Conservation (phyloP, 192 early-diverging fungal species). For the Entrophospora sp. region DNA sequence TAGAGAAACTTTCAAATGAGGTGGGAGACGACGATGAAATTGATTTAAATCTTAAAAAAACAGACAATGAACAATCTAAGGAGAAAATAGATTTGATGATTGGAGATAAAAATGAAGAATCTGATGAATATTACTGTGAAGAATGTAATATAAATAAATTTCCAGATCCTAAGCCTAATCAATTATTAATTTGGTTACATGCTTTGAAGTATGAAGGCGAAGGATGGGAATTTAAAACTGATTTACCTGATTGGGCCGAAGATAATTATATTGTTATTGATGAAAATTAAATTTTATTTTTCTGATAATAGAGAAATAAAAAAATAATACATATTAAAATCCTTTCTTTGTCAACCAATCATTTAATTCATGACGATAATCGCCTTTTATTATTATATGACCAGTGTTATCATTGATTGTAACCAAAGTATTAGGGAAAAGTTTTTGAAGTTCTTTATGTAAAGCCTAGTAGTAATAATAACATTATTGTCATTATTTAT, state of each 20-base stretch:
- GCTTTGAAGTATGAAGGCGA: constrained; percentile 73
- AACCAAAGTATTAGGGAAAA: constrained; percentile 2
- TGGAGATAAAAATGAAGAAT: background rate
- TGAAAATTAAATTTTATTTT: no score
- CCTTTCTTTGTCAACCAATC: constrained; percentile 35
- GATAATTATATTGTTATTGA: constrained; percentile 26
- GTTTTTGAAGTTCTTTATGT: background rate
- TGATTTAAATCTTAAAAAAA: constrained; percentile 18
- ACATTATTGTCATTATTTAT: constrained; percentile 16
- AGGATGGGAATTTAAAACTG: constrained; percentile 72
- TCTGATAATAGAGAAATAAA: no score
- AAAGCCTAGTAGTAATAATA: constrained; percentile 20
- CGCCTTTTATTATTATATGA: constrained; percentile 34
- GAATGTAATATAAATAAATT: constrained; percentile 50
- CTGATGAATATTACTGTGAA: constrained; percentile 36
- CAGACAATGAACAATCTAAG: constrained; percentile 20
- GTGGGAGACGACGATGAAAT: constrained; percentile 24
- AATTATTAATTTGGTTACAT: constrained; percentile 85
- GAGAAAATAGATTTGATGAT: background rate
- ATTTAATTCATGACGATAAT: constrained; percentile 25
- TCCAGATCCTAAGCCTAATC: constrained; percentile 62
- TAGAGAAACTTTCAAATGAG: constrained; percentile 26
- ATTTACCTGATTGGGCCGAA: constrained; percentile 72
- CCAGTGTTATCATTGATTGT: constrained; percentile 11
- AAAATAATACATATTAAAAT: no score